phyloP scores from a whole-genome alignment of 345 rosid genomes.

The Tarenaya hassleriana region DNA sequence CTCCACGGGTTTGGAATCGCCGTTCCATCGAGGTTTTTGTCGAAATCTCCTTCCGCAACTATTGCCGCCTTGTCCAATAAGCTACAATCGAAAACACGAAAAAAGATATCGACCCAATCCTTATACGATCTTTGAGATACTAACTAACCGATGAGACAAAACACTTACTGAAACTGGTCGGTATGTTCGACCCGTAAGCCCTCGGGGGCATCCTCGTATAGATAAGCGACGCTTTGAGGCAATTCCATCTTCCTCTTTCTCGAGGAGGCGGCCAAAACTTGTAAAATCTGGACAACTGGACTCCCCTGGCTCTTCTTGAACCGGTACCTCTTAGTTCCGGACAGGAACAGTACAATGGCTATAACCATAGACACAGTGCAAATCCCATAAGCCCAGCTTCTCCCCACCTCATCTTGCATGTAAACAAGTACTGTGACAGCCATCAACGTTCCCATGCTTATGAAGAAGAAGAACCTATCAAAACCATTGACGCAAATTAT shows the following conservation, averaged over 20 bases:
- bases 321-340: constrained; percentile 54
- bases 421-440: constrained; percentile 59
- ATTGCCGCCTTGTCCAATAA: constrained; percentile 59
- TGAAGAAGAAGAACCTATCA: constrained; percentile 47
- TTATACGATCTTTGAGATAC: constrained; percentile 1
- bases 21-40: constrained; percentile 17
- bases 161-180: constrained; percentile 48
- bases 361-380: constrained; percentile 53
- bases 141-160: neutral
- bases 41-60: constrained; percentile 32
- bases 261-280: constrained; percentile 57
- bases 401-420: constrained; percentile 50
- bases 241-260: constrained; percentile 42
- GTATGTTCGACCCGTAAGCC: constrained; percentile 51
- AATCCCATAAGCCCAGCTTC: constrained; percentile 60
- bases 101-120: too few relatives aligned
- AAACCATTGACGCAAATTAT: neutral
- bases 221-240: constrained; percentile 39
- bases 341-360: constrained; percentile 50
- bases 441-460: constrained; percentile 51
- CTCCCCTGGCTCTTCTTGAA: constrained; percentile 73
- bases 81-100: constrained; percentile 21
- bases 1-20: constrained; percentile 41
- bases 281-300: constrained; percentile 70
- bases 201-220: constrained; percentile 49